phyloP scores from a whole-genome alignment of 228 moss, liverwort and hornwort species.

The Sphagnum fallax region DNA sequence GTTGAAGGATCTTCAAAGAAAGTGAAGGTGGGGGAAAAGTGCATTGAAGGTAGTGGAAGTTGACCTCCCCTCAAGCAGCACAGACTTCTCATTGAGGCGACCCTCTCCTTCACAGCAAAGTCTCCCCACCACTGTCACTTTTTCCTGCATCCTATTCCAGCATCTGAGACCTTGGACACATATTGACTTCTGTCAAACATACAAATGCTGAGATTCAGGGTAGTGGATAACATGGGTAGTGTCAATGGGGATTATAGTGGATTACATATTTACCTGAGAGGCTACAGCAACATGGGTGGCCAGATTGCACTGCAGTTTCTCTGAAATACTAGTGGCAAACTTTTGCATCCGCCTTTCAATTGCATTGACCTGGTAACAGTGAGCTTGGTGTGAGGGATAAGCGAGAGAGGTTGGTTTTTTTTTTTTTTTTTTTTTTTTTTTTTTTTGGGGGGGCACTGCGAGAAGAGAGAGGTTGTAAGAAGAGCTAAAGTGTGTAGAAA shows the following conservation, averaged over 20 bases:
- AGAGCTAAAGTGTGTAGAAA: too few species aligned
- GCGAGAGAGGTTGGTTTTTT: too few species aligned
- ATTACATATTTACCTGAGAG: conserved; percentile 45
- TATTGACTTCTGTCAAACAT: too few species aligned
- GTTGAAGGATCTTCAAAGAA: too few species aligned
- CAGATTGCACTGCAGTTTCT: conserved; percentile 41
- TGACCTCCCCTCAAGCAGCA: conserved; percentile 81
- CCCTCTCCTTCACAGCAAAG: conserved; percentile 88
- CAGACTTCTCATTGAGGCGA: conserved; percentile 72
- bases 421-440: too few species aligned
- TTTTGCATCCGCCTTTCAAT: conserved; percentile 51
- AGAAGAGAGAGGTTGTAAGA: too few species aligned
- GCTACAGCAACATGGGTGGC: conserved; percentile 69
- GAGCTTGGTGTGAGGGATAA: too few species aligned
- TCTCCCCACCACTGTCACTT: conserved; percentile 66
- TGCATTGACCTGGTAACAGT: conserved; percentile 37
- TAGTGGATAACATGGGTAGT: neutral
- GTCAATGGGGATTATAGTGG: too few species aligned
- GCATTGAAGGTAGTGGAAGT: too few species aligned
- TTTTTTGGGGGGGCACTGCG: too few species aligned
- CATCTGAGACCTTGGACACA: neutral
- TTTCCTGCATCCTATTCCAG: conserved; percentile 39
- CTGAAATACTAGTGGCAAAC: conserved; percentile 51
- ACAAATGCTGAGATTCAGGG: neutral
- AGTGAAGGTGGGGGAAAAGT: too few species aligned